Percentiles rank a stretch among this genome's conserved stretches.
Conservation (phyloP, 495 filamentous ascomycete genomes). For the Xylaria grammica region DNA sequence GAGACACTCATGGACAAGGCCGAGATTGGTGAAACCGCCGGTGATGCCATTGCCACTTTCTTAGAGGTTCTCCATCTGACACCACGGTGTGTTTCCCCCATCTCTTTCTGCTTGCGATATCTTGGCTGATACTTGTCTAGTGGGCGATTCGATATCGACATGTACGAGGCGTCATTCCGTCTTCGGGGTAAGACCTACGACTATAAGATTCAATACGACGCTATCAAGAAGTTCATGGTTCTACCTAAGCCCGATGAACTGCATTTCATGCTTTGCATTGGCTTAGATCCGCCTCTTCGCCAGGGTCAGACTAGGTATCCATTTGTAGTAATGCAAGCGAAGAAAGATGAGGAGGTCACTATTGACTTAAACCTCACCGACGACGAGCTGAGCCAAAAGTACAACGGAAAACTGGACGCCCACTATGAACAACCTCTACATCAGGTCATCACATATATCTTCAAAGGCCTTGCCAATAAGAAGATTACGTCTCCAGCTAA, state of each 20-base stretch:
- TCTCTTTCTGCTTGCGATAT: not conserved
- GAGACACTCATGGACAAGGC: conserved; percentile 98
- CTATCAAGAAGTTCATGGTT: conserved; percentile 98
- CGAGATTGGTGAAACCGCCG: conserved; percentile 97
- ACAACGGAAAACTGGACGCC: conserved; percentile 82
- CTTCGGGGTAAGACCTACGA: conserved; percentile 99
- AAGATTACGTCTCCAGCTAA: conserved; percentile 92
- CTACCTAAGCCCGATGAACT: conserved; percentile 97
- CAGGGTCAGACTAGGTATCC: conserved; percentile 99
- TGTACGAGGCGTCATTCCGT: conserved; percentile 98
- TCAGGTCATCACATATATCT: conserved; percentile 90
- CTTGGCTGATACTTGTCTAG: conserved; percentile 56
- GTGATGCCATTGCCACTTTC: conserved; percentile 97
- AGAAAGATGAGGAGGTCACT: conserved; percentile 95
- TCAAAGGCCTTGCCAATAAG: conserved; percentile 91
- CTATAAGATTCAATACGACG: conserved; percentile 99
- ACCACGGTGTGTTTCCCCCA: conserved; percentile 67
- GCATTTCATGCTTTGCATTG: conserved; percentile 92
- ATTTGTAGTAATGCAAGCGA: conserved; percentile 99
- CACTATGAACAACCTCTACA: conserved; percentile 93
- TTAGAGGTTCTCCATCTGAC: conserved; percentile 96
- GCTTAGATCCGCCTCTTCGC: conserved; percentile 92
- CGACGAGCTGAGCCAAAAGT: conserved; percentile 78
- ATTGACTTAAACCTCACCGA: conserved; percentile 98
- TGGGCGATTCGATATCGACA: conserved; percentile 99